These are phyloP conservation scores for Coniosporium tulheliwenetii DNA, from an alignment of 2,329 filamentous ascomycete species.

Conservation along the genomic window DNA sequence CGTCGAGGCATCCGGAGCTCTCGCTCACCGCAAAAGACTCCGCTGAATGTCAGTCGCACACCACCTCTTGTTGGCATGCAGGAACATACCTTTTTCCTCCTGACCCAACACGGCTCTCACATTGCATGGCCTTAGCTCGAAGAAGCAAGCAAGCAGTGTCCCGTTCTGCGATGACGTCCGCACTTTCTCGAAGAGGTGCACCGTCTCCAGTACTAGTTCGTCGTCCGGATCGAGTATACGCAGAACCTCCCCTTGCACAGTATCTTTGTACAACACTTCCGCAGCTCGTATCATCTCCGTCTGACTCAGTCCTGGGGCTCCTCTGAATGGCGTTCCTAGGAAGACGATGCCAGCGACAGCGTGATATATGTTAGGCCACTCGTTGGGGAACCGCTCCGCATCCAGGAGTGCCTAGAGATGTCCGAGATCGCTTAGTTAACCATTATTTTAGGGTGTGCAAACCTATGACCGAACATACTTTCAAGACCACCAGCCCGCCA, in stretches of 20 bases:
- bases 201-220: slow-evolving; percentile 10
- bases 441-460: too few species aligned
- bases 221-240: slow-evolving; percentile 11
- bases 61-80: background rate
- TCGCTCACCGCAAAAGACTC: slow-evolving; percentile 10
- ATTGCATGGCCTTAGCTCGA: slow-evolving; percentile 11
- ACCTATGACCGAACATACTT: slow-evolving; percentile 3
- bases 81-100: slow-evolving; percentile 8
- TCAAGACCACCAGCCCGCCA: slow-evolving; percentile 12
- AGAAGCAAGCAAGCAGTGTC: slow-evolving; percentile 10
- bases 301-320: slow-evolving; percentile 11
- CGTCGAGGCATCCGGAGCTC: slow-evolving; percentile 10
- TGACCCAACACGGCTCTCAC: slow-evolving; percentile 13
- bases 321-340: slow-evolving; percentile 13
- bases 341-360: slow-evolving; percentile 3
- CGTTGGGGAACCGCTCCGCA: slow-evolving; percentile 4
- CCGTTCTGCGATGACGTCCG: slow-evolving; percentile 7
- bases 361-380: slow-evolving; percentile 4
- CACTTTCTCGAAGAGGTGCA: slow-evolving; percentile 9
- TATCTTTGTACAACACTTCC: slow-evolving; percentile 9
- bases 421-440: too few species aligned
- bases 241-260: slow-evolving; percentile 7
- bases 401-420: background rate
- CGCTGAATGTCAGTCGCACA: background rate
- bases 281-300: slow-evolving; percentile 12